Base-by-base conservation (phyloP, 2,329 filamentous ascomycete species). In the Fusarium equiseti region DNA sequence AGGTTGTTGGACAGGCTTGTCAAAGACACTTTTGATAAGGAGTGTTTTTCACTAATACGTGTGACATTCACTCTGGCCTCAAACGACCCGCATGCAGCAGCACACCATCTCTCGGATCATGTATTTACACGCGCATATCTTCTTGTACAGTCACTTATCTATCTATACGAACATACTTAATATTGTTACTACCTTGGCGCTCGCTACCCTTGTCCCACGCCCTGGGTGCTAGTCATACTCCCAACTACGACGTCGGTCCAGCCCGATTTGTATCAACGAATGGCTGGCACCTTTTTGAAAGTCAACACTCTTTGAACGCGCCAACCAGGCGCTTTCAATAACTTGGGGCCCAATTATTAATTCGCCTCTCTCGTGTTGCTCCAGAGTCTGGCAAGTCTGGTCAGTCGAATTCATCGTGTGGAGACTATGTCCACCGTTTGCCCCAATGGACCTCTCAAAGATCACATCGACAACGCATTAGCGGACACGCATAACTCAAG, bases 401-500 rank as follows among this genome's bases (percentile, higher is more conserved):
- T 42, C 45, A 61, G 20, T 50, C 20, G 38, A 20, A n/a, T 51
- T 27, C 35, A 43, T 48, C n/a, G 40, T 44, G 57, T 54, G 58
- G 63, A 40, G 57, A 44, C 26, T 15, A 13, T 44, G 51, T 44
- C 56, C 48, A 50, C 49, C 18, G 24, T 68, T 63, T 42, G 63
- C 58, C 57, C 42, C 52, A 45, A 54, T 59, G 48, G 58, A 46
- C 49, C 32, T 29, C 32, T 13, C 24, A 15, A 42, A 46, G 35
- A 35, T 38, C 38, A 49, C 31, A 38, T 50, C 27, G 58, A 66
- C 53, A 43, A 38, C 53, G 53, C 61, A 66, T 53, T 56, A 29
- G 46, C 16, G 38, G 24, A 64, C 68, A 75, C 72, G 65, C 72
- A 72, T 74, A 70, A 75, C 60, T 73, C 72, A 63, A 71, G 69